These are phyloP conservation scores for Pseudopyricularia javanii DNA, from an alignment of 2,329 filamentous ascomycete species.

Conservation along the genomic window DNA sequence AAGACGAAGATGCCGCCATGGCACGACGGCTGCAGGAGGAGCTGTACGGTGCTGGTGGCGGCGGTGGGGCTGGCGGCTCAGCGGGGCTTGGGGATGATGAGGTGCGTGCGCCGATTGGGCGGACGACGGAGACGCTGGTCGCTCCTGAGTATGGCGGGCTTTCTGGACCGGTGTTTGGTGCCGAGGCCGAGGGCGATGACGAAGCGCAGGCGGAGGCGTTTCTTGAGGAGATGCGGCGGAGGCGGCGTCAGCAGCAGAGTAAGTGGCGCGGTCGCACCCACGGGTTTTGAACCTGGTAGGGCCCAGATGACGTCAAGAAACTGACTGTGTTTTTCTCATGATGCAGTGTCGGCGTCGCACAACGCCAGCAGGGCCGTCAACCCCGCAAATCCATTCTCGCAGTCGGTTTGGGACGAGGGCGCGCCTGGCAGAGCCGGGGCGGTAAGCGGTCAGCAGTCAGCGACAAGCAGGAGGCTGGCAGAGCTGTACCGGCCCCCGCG, in stretches of 20 bases:
- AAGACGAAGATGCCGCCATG: constrained; percentile 89
- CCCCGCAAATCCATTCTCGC: constrained; percentile 22
- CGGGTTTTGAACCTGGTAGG: not conserved
- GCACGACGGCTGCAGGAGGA: constrained; percentile 86
- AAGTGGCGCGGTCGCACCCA: not conserved
- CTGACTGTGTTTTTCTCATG: not conserved
- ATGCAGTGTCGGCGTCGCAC: not conserved
- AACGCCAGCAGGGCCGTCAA: constrained; percentile 4
- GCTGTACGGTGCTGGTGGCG: constrained; percentile 51
- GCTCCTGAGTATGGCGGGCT: constrained; percentile 30
- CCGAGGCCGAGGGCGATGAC: constrained; percentile 37
- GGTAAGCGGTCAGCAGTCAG: constrained; percentile 29
- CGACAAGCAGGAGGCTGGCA: constrained; percentile 63
- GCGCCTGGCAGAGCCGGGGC: not conserved
- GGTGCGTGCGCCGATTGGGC: constrained; percentile 80
- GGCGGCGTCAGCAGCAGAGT: constrained; percentile 18
- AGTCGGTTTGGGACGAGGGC: constrained; percentile 24
- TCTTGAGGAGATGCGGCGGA: constrained; percentile 47
- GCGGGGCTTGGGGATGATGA: constrained; percentile 30
- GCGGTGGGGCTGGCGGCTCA: constrained; percentile 21
- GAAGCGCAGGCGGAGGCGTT: constrained; percentile 48
- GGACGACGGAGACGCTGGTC: constrained; percentile 83
- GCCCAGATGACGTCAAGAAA: not conserved
- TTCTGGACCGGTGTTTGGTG: constrained; percentile 29
- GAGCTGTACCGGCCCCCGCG: constrained; percentile 89